Conservation (phyloP, 2,329 filamentous ascomycete species). For the Cercospora sp. region DNA sequence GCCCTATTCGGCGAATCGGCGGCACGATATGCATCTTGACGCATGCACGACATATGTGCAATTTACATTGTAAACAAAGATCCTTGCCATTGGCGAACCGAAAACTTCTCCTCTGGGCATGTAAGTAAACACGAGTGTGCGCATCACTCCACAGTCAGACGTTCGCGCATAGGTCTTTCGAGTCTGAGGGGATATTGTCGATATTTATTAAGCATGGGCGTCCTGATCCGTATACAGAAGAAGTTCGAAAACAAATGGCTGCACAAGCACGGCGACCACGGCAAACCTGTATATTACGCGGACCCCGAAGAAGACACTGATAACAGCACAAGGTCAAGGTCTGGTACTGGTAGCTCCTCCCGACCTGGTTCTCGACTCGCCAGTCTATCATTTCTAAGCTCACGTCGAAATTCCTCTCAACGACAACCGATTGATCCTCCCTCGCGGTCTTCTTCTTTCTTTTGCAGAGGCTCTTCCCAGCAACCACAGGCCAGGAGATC, state of each 20-base stretch:
- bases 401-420: conserved; percentile 8
- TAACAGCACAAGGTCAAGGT: conserved; percentile 1
- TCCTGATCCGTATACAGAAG: conserved; percentile 16
- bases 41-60: conserved; percentile 10
- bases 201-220: conserved; percentile 8
- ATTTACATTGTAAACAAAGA: conserved; percentile 10
- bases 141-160: conserved; percentile 4
- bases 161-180: not conserved
- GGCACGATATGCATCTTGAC: conserved; percentile 8
- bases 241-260: conserved; percentile 12
- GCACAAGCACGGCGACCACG: conserved; percentile 14
- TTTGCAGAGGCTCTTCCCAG: conserved; percentile 10
- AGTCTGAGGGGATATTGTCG: not conserved
- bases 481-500: conserved; percentile 11
- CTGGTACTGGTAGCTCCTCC: conserved; percentile 1
- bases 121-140: not conserved
- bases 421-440: not conserved
- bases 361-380: conserved; percentile 9
- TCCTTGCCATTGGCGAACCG: not conserved
- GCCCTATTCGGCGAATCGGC: conserved; percentile 3
- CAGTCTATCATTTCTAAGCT: conserved; percentile 7
- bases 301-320: conserved; percentile 6
- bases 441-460: conserved; percentile 9
- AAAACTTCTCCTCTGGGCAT: not conserved
- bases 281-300: conserved; percentile 13